Percentiles rank a stretch among this genome's conserved stretches.
Evolutionary conservation across 2,329 filamentous ascomycete genomes (phyloP).

Genomic region (Drechslerella dactyloides): DNA sequence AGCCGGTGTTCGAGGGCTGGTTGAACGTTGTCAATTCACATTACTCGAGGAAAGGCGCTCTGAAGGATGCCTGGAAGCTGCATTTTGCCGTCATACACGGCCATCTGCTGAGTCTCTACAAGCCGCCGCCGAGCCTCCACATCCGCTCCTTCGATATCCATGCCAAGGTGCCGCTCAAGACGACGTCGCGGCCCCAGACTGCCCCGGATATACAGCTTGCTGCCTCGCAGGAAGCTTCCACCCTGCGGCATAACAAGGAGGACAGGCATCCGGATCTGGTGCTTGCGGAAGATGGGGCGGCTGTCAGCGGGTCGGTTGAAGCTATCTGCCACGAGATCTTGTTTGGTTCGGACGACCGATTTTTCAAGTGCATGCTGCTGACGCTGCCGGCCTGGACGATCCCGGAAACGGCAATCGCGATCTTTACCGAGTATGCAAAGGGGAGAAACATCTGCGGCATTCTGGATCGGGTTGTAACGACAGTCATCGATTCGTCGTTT

Average conservation of each 20-base stretch:
- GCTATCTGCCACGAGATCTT: conserved; percentile 55
- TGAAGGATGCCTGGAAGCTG: conserved; percentile 55
- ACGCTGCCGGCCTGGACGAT: conserved; percentile 55
- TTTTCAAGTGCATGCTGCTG: conserved; percentile 52
- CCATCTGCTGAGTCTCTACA: conserved; percentile 54
- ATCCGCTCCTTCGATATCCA: conserved; percentile 55
- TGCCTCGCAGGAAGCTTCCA: conserved; percentile 49
- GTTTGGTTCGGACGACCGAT: conserved; percentile 53
- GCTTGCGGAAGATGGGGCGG: conserved; percentile 52
- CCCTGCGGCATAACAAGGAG: conserved; percentile 54
- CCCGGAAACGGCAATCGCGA: conserved; percentile 54
- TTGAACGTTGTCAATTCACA: conserved; percentile 55
- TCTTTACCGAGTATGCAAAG: conserved; percentile 54
- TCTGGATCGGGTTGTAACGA: conserved; percentile 52
- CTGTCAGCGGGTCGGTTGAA: conserved; percentile 54
- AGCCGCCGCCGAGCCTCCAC: conserved; percentile 54
- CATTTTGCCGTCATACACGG: conserved; percentile 54
- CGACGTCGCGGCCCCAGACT: conserved; percentile 53
- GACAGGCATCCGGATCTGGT: conserved; percentile 54
- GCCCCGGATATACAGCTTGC: conserved; percentile 52
- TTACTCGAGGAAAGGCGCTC: conserved; percentile 53
- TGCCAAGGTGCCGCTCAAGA: conserved; percentile 50
- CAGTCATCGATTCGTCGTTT: conserved; percentile 52
- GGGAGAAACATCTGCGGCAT: conserved; percentile 30
- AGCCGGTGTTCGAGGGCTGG: conserved; percentile 53